Base-by-base conservation (phyloP, 129 eudicot species). In the Saposhnikovia divaricata region DNA sequence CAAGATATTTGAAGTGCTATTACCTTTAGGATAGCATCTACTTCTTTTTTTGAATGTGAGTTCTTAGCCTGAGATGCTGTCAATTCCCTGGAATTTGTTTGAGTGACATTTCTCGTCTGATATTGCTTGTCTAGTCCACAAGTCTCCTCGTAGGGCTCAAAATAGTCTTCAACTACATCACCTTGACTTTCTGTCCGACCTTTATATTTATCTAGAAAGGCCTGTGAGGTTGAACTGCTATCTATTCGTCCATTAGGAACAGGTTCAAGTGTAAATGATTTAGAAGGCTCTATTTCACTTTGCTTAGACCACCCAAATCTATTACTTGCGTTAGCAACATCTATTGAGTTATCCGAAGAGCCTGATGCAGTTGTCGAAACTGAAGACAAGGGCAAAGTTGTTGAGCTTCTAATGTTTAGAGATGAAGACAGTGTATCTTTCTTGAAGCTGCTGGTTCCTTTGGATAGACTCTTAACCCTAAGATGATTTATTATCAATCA, bases 381-480 rank as follows among this genome's bases (percentile, higher is more conserved):
- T 34, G 86, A 82, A 21, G 87, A 51, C 59, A 77, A 59, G 44
- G 93, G 84, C 76, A 85, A 57, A 38, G 85, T 80, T 66, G 81
- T 74, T 73, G 92, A 87, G 72, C 79, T 83, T 45, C 89, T 82
- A 50, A 82, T 81, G 68, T 87, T 90, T 73, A 76, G 50, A 18
- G 87, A 80, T 68, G 87, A 84, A 25, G 92, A 84, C 16, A 81
- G 78, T 28, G 82, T 57, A 74, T 90, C 96, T 83, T 81, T 90
- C 84, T 79, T 83, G 19, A 86, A 88, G 82, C 50, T 85, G 84
- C 81, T 87, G 84, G 79, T 85, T 27, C 96, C 96, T 80, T 91
- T 91, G 3, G 92, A 91, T 59, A 91, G 79, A 85, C 96, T 87
- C 88, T 91, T 91, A 47, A 91, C 96, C 87, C 96, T 91, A 63